Conservation (phyloP, 495 filamentous ascomycete species). For the Cladorrhinum samala region DNA sequence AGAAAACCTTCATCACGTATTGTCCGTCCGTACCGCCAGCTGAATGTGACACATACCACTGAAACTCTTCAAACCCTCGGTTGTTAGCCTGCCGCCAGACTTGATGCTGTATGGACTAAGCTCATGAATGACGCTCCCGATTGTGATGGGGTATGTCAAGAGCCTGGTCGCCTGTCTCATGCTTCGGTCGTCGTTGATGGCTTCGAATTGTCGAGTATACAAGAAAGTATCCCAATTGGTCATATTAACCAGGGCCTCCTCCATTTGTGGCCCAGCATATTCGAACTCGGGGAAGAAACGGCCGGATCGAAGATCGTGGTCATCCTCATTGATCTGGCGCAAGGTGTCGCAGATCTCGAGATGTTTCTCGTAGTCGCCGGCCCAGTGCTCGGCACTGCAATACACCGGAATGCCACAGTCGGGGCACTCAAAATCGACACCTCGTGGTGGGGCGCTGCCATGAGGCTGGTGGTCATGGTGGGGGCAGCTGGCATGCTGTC, state of each 20-base stretch:
- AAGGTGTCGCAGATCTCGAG: conserved; percentile 88
- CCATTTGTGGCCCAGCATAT: conserved; percentile 81
- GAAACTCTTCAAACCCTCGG: conserved; percentile 85
- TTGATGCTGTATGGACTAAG: conserved; percentile 83
- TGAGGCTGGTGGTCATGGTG: conserved; percentile 72
- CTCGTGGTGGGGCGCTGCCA: conserved; percentile 56
- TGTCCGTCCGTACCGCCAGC: too few relatives aligned
- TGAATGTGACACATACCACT: conserved; percentile 70
- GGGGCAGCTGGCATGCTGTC: conserved; percentile 84
- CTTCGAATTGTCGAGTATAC: conserved; percentile 80
- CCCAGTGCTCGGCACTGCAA: conserved; percentile 90
- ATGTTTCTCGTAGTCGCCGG: conserved; percentile 87
- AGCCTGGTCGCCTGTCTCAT: conserved; percentile 88
- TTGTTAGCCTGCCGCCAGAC: conserved; percentile 63
- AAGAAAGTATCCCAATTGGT: conserved; percentile 97
- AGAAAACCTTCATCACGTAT: too few relatives aligned
- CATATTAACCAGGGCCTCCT: conserved; percentile 91
- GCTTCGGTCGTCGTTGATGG: conserved; percentile 78
- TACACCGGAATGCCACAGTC: conserved; percentile 94
- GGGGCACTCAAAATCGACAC: conserved; percentile 89
- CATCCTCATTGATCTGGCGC: conserved; percentile 91
- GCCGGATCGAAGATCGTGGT: conserved; percentile 87
- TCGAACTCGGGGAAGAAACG: conserved; percentile 91
- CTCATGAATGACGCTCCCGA: conserved; percentile 87
- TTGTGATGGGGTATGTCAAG: conserved; percentile 87